Evolutionary conservation across 768 basidiomycete species (phyloP).

Genomic region (Holtermanniella nyarrowii): DNA sequence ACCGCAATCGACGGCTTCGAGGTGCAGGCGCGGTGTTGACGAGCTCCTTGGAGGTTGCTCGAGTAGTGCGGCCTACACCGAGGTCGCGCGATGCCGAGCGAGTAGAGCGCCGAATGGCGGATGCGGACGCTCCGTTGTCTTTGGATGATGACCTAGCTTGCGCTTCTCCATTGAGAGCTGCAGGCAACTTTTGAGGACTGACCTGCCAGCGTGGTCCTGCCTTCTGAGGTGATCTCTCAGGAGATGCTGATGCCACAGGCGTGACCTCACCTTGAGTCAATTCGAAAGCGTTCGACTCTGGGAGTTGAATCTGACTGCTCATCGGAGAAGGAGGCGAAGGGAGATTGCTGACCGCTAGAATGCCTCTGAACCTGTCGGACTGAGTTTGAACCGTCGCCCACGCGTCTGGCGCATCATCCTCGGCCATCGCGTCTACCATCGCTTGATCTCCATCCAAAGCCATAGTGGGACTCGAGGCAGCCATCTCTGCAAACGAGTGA

Average conservation of each 20-base stretch:
- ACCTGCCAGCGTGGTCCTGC: no score
- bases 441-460: background rate
- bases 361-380: background rate
- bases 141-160: no score
- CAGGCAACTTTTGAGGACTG: no score
- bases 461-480: background rate
- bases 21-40: background rate
- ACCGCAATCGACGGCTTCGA: background rate
- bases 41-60: background rate
- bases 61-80: background rate
- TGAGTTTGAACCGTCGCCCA: background rate
- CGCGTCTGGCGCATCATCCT: background rate
- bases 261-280: no score
- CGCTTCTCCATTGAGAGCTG: no score
- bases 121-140: background rate
- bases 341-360: background rate
- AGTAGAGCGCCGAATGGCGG: background rate
- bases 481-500: background rate
- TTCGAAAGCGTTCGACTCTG: background rate
- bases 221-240: no score
- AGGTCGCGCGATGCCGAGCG: background rate
- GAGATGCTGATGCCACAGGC: no score
- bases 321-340: background rate
- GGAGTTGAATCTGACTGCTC: background rate
- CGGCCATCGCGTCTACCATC: background rate